phyloP scores from a whole-genome alignment of 345 rosid genomes.

The Aurinia saxatilis region DNA sequence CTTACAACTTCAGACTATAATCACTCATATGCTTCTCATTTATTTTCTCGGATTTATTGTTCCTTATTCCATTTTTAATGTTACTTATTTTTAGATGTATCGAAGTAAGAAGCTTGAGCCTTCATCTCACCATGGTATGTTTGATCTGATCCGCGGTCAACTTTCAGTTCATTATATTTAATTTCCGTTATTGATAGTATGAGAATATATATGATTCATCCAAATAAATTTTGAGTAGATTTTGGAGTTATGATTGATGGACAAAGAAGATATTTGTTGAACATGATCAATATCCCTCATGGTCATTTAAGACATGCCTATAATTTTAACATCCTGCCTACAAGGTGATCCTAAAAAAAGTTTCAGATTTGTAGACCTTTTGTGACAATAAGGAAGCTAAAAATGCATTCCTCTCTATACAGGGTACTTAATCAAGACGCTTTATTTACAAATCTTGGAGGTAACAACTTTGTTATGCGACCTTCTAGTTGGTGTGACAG shows the following conservation, averaged over 20 bases:
- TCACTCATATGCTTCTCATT: too few relatives aligned
- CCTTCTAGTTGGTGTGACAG: constrained; percentile 12
- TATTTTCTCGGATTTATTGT: too few relatives aligned
- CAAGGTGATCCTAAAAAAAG: constrained; percentile 10
- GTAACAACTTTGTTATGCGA: constrained; percentile 16
- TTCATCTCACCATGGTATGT: constrained; percentile 63
- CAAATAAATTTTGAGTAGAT: constrained; percentile 1
- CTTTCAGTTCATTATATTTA: not conserved
- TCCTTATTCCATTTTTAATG: not conserved
- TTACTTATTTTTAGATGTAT: constrained; percentile 51
- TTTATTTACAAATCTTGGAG: constrained; percentile 4
- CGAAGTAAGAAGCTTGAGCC: constrained; percentile 81
- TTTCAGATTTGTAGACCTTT: not conserved
- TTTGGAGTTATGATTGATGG: constrained; percentile 6
- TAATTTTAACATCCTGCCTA: constrained; percentile 7
- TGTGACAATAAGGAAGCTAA: not conserved
- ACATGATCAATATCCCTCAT: constrained; percentile 17
- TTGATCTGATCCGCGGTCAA: not conserved
- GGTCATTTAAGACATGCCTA: constrained; percentile 16
- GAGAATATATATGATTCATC: not conserved
- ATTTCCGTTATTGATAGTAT: not conserved
- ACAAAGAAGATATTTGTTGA: constrained; percentile 17
- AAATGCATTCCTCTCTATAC: not conserved
- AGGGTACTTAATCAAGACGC: constrained; percentile 10
- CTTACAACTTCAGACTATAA: too few relatives aligned